These are phyloP conservation scores for Tanacetum coccineum DNA, from an alignment of 129 eudicot genomes.

Conservation along the genomic window DNA sequence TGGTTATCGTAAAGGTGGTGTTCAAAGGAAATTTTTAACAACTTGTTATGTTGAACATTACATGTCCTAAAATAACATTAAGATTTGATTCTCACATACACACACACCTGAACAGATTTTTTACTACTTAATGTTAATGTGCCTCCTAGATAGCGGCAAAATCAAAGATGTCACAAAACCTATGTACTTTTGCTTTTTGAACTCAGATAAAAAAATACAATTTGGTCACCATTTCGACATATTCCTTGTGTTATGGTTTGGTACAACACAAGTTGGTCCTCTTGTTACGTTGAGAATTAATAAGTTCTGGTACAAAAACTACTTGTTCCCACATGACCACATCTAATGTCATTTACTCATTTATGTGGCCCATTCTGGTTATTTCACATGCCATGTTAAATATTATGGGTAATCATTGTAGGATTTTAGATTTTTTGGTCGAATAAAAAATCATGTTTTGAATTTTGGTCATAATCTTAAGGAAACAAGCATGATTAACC, in stretches of 20 bases:
- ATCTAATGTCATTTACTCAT: neutral
- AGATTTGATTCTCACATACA: too few species aligned
- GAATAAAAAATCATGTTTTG: neutral
- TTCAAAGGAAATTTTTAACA: too few species aligned
- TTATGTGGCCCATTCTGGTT: slow-evolving; percentile 1
- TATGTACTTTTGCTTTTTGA: neutral
- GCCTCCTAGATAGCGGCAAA: too few species aligned
- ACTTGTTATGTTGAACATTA: too few species aligned
- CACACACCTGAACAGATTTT: too few species aligned
- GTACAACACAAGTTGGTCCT: slow-evolving; percentile 18
- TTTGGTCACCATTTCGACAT: neutral
- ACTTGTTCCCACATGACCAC: slow-evolving; percentile 10
- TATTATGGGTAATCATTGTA: neutral
- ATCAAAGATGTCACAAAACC: neutral
- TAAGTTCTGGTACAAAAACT: neutral
- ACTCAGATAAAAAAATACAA: neutral
- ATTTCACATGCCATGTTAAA: neutral
- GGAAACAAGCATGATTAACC: too few species aligned
- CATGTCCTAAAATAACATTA: too few species aligned
- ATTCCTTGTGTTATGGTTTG: neutral
- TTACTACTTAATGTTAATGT: too few species aligned
- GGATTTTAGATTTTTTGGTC: neutral
- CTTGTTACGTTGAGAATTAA: slow-evolving; percentile 2
- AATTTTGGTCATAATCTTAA: neutral
- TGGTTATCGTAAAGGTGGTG: too few species aligned